Conservation (phyloP, 805 yeast species). For the Yarrowia sp. region DNA sequence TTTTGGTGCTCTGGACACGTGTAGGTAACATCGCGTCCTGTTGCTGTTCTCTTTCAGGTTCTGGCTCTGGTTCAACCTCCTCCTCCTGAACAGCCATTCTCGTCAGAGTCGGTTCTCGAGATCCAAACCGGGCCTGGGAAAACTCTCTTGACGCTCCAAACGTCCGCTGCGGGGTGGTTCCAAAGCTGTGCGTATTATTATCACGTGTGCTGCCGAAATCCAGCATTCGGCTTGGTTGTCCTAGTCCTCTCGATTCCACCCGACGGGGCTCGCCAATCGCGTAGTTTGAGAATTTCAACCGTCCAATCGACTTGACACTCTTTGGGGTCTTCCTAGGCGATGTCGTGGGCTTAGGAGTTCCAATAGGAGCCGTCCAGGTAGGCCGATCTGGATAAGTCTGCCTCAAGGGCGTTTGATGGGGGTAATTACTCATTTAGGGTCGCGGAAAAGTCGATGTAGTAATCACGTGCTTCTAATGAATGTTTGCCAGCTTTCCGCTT, state of each 20-base stretch:
- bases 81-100: neutral
- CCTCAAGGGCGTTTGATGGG: neutral
- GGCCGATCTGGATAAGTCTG: conserved; percentile 1
- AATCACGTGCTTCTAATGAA: neutral
- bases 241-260: neutral
- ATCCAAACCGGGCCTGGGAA: neutral
- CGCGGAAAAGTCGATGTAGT: neutral
- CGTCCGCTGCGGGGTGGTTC: neutral
- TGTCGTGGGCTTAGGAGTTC: conserved; percentile 14
- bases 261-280: conserved; percentile 6
- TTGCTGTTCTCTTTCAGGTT: neutral
- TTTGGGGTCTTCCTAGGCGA: conserved; percentile 10
- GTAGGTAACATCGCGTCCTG: no score
- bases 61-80: neutral
- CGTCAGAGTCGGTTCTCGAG: neutral
- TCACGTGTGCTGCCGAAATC: neutral
- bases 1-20: neutral
- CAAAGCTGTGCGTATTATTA: neutral
- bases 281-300: neutral
- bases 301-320: neutral
- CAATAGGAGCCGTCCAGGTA: conserved; percentile 16
- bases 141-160: neutral
- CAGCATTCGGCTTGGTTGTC: conserved; percentile 4
- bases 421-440: neutral
- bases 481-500: neutral